These are phyloP conservation scores for Fusarium sp. DNA, from an alignment of 2,329 filamentous ascomycete species.

Conservation along the genomic window DNA sequence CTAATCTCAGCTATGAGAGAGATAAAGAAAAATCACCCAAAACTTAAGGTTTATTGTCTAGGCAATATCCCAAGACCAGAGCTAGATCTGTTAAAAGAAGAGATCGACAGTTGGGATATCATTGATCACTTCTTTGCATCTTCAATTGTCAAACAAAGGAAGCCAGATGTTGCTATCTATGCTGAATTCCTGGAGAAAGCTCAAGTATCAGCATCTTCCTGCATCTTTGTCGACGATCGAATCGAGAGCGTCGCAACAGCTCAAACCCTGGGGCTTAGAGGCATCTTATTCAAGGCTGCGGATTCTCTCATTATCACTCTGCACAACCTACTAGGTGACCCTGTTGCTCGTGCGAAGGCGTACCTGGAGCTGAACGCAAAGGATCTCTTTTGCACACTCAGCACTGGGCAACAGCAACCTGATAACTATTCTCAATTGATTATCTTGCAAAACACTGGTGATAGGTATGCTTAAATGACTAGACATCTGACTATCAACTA, in stretches of 20 bases:
- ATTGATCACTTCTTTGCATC: constrained; percentile 7
- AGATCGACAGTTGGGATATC: constrained; percentile 13
- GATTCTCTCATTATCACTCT: background rate
- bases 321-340: background rate
- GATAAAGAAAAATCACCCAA: background rate
- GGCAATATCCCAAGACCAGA: constrained; percentile 19
- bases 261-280: constrained; percentile 1
- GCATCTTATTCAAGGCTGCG: background rate
- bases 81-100: background rate
- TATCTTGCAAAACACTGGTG: constrained; percentile 3
- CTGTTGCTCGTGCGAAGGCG: background rate
- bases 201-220: background rate
- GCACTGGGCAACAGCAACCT: background rate
- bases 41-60: background rate
- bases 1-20: constrained; percentile 2
- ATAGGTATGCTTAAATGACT: background rate
- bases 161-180: constrained; percentile 9
- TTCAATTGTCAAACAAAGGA: background rate
- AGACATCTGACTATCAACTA: rapidly evolving
- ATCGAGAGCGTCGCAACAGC: constrained; percentile 1
- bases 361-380: constrained; percentile 5
- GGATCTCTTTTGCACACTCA: constrained; percentile 5
- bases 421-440: constrained; percentile 20
- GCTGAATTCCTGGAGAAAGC: background rate
- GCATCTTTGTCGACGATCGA: constrained; percentile 16